Evolutionary conservation across 2,329 filamentous ascomycete species (phyloP).

Genomic region (Paecilomyces sp.): DNA sequence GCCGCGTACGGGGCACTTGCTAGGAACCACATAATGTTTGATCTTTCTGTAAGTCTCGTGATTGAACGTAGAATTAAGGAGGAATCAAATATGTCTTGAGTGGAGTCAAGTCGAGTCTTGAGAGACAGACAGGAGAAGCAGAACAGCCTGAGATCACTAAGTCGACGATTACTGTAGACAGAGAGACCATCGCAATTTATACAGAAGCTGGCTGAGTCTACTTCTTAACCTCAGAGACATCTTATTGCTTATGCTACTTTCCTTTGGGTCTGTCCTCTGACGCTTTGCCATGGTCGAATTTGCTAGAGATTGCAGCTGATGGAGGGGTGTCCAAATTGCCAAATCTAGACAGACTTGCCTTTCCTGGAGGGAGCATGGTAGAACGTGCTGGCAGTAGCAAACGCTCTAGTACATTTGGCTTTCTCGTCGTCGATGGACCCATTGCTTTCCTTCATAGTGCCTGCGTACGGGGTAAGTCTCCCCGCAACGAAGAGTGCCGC

Average conservation of each 20-base stretch:
- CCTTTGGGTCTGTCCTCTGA: neutral
- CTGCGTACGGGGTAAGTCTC: neutral
- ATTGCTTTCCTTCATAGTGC: neutral
- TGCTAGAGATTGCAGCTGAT: neutral
- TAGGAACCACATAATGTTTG: slow-evolving; percentile 12
- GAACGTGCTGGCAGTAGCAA: neutral
- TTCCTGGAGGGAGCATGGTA: neutral
- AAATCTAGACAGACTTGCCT: neutral
- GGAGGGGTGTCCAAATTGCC: neutral
- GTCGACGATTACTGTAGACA: neutral
- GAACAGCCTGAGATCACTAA: neutral
- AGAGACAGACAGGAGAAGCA: neutral
- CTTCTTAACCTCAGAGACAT: neutral
- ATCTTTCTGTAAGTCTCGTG: neutral
- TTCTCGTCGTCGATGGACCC: neutral
- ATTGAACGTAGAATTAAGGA: neutral
- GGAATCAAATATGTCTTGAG: neutral
- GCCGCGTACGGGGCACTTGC: slow-evolving; percentile 16
- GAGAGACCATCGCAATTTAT: neutral
- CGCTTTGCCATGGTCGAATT: neutral
- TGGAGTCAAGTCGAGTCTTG: neutral
- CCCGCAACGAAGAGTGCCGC: neutral
- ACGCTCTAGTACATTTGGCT: neutral
- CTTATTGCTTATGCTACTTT: neutral
- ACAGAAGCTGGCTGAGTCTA: neutral